Base-by-base conservation (phyloP, 1,284 basidiomycete genomes). In the Fistulinella cinereoalba region DNA sequence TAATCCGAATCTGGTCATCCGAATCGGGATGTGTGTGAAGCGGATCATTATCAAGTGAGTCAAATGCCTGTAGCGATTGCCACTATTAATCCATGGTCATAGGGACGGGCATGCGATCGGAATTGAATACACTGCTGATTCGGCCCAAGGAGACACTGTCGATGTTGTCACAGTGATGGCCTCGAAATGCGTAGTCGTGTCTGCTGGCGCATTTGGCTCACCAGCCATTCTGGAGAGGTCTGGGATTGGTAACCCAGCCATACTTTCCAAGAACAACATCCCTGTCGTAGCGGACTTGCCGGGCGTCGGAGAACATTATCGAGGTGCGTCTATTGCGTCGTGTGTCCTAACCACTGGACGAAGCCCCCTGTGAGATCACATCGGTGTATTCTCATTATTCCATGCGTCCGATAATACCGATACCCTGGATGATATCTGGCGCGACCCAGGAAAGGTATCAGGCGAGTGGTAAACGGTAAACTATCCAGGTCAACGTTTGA, bases 281-380 rank as follows among this genome's bases (percentile, higher is more conserved):
- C 38, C 60, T 9, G 60, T 63, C 32, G 25, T 72, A 10, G 73
- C 78, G 16, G 71, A 79, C 34, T 64, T 81, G 11, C 73, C 73
- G 5, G 78, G 77, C 2, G 79, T 83, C 1, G 80, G 80, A 6
- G 72, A 77, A 51, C 65, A 73, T 27, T 76, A 74, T 46, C 71
- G 74, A 62, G 78, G 78, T 46, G 11, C 22, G 21, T 27, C 5
- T 4, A 29, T 22, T 4, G 29, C 4, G 19, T 40, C 7, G 9
- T 38, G 5, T 16, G n/a, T 38, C 15, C n/a, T 10, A 9, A 6
- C 22, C 11, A 12, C 10, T 25, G 18, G n/a, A 24, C 22, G 9
- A 16, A 32, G n/a, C 9, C n/a, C 22, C 9, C 13, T 23, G 24
- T 25, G 12, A 69, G 77, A 79, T 55, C 78, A 80, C 54, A 70